Evolutionary conservation across 257 asterid genomes (phyloP), one percentile per base, ranked within the genome.

Genomic region (Leptodermis oblonga): DNA sequence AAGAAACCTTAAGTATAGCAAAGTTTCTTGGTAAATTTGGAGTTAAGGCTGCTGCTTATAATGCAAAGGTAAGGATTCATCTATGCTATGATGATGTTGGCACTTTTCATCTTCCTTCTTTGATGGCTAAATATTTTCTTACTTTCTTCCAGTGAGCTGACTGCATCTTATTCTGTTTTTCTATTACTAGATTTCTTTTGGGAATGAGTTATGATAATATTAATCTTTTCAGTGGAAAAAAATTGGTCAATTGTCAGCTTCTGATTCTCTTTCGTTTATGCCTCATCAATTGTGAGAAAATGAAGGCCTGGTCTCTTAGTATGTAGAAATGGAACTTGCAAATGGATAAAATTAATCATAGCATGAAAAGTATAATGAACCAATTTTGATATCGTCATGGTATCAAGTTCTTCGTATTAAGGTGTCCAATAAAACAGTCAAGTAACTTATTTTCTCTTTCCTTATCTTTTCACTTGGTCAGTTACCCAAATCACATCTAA

Each of bases 401-500:
- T 23, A 65, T 26, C 58, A 65, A 17, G 42, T 49, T 52, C 30
- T 62, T 70, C 36, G 26, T 51, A 1, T 18, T 5, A 0, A 17
- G 30, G 37, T 26, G n/a, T 69, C 59, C 8, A 23, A 14, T 2
- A 30, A 9, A 30, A 28, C 2, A 31, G 30, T 20, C 4, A 4
- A 71, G 65, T 56, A 5, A 54, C 70, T 75, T 41, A 56, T 26
- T 15, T 42, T 30, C 41, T 28, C 23, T 17, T 34, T 11, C 25
- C 34, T 61, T 61, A 33, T 13, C 23, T 66, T 60, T 25, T 14
- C 37, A 20, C 36, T 62, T 48, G 45, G 45, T 70, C 81, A 89
- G 96, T 82, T 89, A 82, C 90, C 95, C 70, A 89, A 84, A 84
- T 79, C 95, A 77, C 90, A 89, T 77, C 80, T 87, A 76, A 84